Base-by-base conservation (phyloP, 805 yeast species). In the Lipomyces yamanashiensis region DNA sequence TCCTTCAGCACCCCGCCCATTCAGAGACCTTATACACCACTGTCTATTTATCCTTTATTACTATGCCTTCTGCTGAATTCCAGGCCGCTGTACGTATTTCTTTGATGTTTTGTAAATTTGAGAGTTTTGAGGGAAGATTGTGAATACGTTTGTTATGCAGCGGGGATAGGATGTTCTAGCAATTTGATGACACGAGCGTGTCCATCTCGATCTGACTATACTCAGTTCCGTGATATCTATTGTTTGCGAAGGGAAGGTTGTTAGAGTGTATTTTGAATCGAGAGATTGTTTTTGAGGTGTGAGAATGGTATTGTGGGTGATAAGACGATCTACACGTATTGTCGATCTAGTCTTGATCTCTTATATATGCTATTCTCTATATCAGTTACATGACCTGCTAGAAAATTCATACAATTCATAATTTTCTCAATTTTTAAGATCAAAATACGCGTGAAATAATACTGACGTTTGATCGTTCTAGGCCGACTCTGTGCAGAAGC, bases 401-500 rank as follows among this genome's bases (percentile, higher is more conserved):
- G 55, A n/a, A 39, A 9, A 9, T 13, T n/a, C 12, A 28, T 34
- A 15, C 10, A 15, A 19, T 37, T 5, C 28, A 3, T 28, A 28
- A 28, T 28, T 5, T 5, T 28, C 28, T 28, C 5, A 5, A 28
- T 3, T 15, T 33, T 19, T 3, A 49, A 2, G 17, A 17, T 49
- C 17, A 15, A 33, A 19, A 19, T 4, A n/a, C 53, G 21, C n/a
- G 5, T 51, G 37, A 12, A 37, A 7, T 15, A 15, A 17, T 13
- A 19, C 33, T 1, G 17, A n/a, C 15, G 10, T 8, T 21, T 7
- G 13, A 44, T 13, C n/a, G n/a, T 34, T 40, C 28, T 47, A 66
- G 69, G 70, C 98, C 67, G 86, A 83, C 66, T 87, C 89, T 59
- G 97, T 91, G 71, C 86, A 87, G 77, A 79, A 82, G 71, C 81